Evolutionary conservation across 2,329 filamentous ascomycete species (phyloP), one percentile per base, ranked within the genome.

Genomic region (Trichoderma sp.): DNA sequence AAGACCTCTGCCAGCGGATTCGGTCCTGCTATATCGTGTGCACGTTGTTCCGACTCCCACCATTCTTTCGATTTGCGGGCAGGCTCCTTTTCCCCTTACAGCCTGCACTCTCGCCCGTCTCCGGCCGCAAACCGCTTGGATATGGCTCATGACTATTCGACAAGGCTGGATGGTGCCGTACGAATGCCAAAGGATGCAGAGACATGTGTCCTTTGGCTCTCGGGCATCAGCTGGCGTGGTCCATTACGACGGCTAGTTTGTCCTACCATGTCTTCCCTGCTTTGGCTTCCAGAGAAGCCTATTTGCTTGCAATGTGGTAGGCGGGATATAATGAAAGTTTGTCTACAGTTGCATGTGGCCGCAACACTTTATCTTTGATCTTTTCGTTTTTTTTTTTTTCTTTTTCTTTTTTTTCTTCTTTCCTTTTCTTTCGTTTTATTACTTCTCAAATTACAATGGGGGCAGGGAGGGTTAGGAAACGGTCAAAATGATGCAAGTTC

Each of bases 1-100:
- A 73, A 73, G 74, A 72, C 71, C 39, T 24, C 69, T 67, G 69
- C 68, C 64, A 67, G 68, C 66, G 68, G 68, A 66, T 68, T 64
- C 65, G 62, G 63, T 67, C 63, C 61, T 66, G 64, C 34, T 39
- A 63, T 45, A 54, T 66, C 47, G 28, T 66, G 59, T 66, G 51
- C 64, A 57, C 64, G 10, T 47, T 44, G 41, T 56, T 56, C 56
- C 58, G 17, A 65, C 28, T 45, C 60, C 60, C n/a, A 55, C 28
- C 41, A 62, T 62, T 45, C 56, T 50, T 28, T 24, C 30, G 43
- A 48, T 64, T 57, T 50, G 19, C 48, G 54, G 52, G 47, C 51
- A 55, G 43, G 50, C 44, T 44, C 50, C 12, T 51, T 50, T 39
- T 3, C 30, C 30, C 34, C 34, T 26, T 52, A 15, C 30, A 51